Conservation (phyloP, 768 basidiomycete species). For the Multifurca ochricompacta region DNA sequence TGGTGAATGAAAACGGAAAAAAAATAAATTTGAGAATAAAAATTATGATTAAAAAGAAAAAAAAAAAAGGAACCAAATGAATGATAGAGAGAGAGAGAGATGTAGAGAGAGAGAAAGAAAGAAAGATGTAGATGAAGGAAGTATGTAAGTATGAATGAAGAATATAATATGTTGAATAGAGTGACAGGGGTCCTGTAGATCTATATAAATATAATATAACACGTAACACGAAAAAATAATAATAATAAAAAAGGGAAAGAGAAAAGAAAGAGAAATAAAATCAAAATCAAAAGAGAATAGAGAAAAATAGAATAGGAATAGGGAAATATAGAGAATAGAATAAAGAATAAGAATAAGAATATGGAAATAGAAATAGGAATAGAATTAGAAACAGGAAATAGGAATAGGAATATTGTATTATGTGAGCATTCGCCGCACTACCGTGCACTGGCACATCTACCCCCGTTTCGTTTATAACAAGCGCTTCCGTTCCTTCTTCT, state of each 20-base stretch:
- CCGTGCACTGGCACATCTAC: constrained; percentile 10
- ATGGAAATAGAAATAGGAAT: constrained; percentile 10
- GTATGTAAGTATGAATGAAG: too few relatives aligned
- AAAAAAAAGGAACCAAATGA: too few relatives aligned
- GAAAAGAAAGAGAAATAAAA: too few relatives aligned
- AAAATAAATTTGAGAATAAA: too few relatives aligned
- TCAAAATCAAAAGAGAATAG: background rate
- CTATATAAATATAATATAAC: too few relatives aligned
- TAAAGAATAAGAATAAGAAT: constrained; percentile 14
- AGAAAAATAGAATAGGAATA: background rate
- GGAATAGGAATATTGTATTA: background rate
- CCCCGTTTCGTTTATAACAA: constrained; percentile 19
- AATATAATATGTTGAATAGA: too few relatives aligned
- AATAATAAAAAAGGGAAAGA: background rate
- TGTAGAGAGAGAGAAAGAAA: too few relatives aligned
- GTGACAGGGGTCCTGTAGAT: too few relatives aligned
- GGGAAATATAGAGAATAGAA: too few relatives aligned
- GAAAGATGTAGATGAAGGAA: too few relatives aligned
- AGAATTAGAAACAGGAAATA: background rate
- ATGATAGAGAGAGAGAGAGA: background rate
- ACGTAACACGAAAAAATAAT: too few relatives aligned
- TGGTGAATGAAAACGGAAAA: constrained; percentile 4
- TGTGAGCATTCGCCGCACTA: constrained; percentile 20
- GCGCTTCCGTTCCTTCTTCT: constrained; percentile 19
- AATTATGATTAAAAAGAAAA: too few relatives aligned